Conservation (phyloP, 75 land plant genomes). For the Picea sitchensis region DNA sequence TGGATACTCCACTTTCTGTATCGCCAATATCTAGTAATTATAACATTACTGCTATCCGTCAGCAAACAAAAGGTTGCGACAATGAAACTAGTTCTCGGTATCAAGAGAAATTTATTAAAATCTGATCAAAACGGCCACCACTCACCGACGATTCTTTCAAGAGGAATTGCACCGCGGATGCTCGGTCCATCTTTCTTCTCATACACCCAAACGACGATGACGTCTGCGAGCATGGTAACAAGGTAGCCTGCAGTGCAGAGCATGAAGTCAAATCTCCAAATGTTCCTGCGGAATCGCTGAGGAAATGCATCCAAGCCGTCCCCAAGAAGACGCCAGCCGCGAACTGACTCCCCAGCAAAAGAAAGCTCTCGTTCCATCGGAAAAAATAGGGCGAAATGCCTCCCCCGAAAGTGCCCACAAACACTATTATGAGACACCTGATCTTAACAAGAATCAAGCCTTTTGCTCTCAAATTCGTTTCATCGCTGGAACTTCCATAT, state of each 20-base stretch:
- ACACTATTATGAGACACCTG: slow-evolving; percentile 61
- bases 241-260: slow-evolving; percentile 63
- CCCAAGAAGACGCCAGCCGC: slow-evolving; percentile 55
- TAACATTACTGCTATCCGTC: too few species aligned
- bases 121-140: too few species aligned
- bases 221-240: slow-evolving; percentile 71
- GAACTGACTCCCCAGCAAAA: slow-evolving; percentile 83
- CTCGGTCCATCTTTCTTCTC: too few species aligned
- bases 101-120: too few species aligned
- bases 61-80: too few species aligned
- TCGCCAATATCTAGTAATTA: too few species aligned
- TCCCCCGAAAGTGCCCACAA: slow-evolving; percentile 61
- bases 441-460: slow-evolving; percentile 57
- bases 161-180: too few species aligned
- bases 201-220: slow-evolving; percentile 29
- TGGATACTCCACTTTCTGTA: too few species aligned
- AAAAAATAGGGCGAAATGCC: slow-evolving; percentile 85
- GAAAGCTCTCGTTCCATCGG: slow-evolving; percentile 67
- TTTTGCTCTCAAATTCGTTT: slow-evolving; percentile 36
- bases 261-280: slow-evolving; percentile 72
- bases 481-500: slow-evolving; percentile 8
- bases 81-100: too few species aligned
- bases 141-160: too few species aligned
- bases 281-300: slow-evolving; percentile 58
- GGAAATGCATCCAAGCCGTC: slow-evolving; percentile 63